Base-by-base conservation (phyloP, 768 basidiomycete species). In the Tephrocybe sp. region DNA sequence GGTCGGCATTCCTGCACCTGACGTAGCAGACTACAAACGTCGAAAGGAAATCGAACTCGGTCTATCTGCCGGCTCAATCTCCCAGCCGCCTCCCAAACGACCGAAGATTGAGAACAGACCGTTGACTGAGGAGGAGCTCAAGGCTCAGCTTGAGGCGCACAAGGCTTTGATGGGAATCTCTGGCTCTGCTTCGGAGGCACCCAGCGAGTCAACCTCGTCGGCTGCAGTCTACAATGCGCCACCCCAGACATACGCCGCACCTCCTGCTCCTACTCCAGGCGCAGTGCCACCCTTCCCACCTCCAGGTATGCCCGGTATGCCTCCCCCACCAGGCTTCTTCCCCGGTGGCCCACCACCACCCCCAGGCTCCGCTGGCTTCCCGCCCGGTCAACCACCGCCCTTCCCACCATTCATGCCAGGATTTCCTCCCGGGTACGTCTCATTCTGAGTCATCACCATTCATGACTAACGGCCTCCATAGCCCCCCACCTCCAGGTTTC, bases 1-100 rank as follows among this genome's bases (percentile, higher is more conserved):
- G 97, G 95, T 97, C 65, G 97, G 95, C 47, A 93, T 97, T 42
- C 94, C 94, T 7, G 87, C 86, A 3, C 90, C 92, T 27, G 94
- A 95, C 66, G 80, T 95, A 16, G 93, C 91, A 11, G 95, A 94
- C 67, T 98, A 94, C 78, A 95, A 91, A 64, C 87, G 92, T 45
- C 85, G 91, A 56, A 97, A 97, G 64, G 94, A 95, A 66, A 88
- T 91, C 54, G 94, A 97, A 64, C 81, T 92, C 3, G 94, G 97
- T 25, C 79, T 93, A 21, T 78, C 82, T 15, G 83, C 88, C 1
- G 90, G 89, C 4, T 81, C 86, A 6, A 92, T 91, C 55, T 84
- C 87, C 12, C 86, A 90, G 47, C 88, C 88, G 1, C 87, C 80
- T 34, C 76, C 83, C 4, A 93, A 94, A 67, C 79, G 90, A 16